These are phyloP conservation scores for Juglanconis sp. DNA, from an alignment of 2,329 filamentous ascomycete species.

Conservation along the genomic window DNA sequence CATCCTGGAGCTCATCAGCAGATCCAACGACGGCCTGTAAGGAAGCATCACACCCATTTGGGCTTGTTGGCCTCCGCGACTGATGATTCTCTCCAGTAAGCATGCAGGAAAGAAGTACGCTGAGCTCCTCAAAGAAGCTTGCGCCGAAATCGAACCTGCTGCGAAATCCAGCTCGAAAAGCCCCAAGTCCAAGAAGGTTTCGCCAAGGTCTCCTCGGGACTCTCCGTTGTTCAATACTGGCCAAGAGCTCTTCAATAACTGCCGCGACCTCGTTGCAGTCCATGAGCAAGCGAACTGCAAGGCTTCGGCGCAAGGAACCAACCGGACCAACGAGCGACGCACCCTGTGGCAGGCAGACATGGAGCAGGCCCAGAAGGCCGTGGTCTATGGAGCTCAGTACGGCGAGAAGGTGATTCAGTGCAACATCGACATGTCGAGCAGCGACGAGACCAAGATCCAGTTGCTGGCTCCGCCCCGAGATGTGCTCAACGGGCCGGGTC, in stretches of 20 bases:
- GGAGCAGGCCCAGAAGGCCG: slow-evolving; percentile 28
- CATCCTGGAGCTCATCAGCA: slow-evolving; percentile 21
- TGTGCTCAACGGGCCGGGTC: slow-evolving; percentile 24
- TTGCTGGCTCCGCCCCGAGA: slow-evolving; percentile 17
- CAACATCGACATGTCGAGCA: slow-evolving; percentile 17
- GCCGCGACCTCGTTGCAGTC: slow-evolving; percentile 26
- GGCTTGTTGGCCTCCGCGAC: background rate
- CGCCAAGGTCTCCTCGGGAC: background rate
- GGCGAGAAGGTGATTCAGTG: slow-evolving; percentile 25
- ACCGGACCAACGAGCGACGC: slow-evolving; percentile 23
- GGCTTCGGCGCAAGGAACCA: slow-evolving; percentile 20
- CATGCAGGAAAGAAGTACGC: slow-evolving; percentile 7
- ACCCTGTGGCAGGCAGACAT: slow-evolving; percentile 33
- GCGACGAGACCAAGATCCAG: slow-evolving; percentile 2
- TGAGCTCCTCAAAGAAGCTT: slow-evolving; percentile 4
- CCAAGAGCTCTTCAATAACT: slow-evolving; percentile 20
- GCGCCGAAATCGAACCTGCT: background rate
- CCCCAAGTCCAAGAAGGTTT: background rate
- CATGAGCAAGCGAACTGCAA: slow-evolving; percentile 28
- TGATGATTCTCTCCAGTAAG: background rate
- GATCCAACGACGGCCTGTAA: slow-evolving; percentile 29
- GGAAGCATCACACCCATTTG: slow-evolving; percentile 1
- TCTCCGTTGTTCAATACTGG: slow-evolving; percentile 25
- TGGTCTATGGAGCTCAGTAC: slow-evolving; percentile 29
- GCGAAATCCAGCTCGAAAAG: background rate